Evolutionary conservation across 2,329 filamentous ascomycete genomes (phyloP).

Genomic region (Calonectria henricotiae): DNA sequence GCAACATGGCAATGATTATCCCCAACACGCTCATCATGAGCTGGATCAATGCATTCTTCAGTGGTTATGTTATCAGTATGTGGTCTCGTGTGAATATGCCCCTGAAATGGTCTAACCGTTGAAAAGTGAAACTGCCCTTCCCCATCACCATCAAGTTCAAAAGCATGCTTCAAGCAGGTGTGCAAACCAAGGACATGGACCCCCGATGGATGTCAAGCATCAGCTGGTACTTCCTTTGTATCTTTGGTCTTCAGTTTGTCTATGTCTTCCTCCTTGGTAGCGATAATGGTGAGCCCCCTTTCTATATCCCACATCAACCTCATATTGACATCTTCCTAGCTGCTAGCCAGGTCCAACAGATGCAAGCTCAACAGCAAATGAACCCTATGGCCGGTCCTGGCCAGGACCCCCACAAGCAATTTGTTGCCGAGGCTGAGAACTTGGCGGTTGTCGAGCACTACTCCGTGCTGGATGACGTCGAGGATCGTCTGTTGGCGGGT

Average conservation of each 20-base stretch:
- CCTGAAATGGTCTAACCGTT: slow-evolving; percentile 44
- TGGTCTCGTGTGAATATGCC: not conserved
- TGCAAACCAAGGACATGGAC: slow-evolving; percentile 95
- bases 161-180: slow-evolving; percentile 98
- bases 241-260: slow-evolving; percentile 96
- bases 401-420: slow-evolving; percentile 96
- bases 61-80: slow-evolving; percentile 95
- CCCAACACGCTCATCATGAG: slow-evolving; percentile 99
- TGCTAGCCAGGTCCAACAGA: slow-evolving; percentile 86
- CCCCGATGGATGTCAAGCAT: slow-evolving; percentile 99
- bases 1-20: slow-evolving; percentile 99
- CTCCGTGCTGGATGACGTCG: slow-evolving; percentile 90
- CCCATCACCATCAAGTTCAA: slow-evolving; percentile 99
- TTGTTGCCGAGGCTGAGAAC: slow-evolving; percentile 93
- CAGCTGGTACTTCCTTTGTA: slow-evolving; percentile 98
- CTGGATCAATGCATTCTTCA: slow-evolving; percentile 99
- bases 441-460: slow-evolving; percentile 95
- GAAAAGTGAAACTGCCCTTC: slow-evolving; percentile 92
- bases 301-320: slow-evolving; percentile 30
- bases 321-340: slow-evolving; percentile 67
- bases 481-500: slow-evolving; percentile 83
- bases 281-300: slow-evolving; percentile 82
- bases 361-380: slow-evolving; percentile 48
- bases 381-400: slow-evolving; percentile 83
- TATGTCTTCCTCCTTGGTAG: slow-evolving; percentile 97